phyloP scores from a whole-genome alignment of 2,329 filamentous ascomycete species.

The Aspergillus clavatus region DNA sequence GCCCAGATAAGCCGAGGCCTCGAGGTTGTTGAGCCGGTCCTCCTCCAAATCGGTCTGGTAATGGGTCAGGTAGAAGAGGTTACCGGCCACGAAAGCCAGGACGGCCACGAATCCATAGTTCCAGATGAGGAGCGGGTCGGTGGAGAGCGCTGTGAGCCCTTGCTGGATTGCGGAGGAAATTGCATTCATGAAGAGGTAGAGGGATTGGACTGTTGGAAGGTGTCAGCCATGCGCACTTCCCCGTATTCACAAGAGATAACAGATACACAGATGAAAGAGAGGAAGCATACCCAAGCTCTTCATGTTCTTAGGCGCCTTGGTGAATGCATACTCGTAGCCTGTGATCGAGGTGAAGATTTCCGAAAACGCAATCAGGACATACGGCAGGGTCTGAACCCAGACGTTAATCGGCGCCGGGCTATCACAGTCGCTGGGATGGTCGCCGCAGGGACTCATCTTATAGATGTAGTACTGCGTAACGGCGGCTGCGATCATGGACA shows the following conservation, averaged over 20 bases:
- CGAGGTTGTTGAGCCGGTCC: conserved; percentile 57
- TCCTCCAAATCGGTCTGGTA: conserved; percentile 60
- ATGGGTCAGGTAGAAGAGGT: conserved; percentile 64
- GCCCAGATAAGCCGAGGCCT: conserved; percentile 20
- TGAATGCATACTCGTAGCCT: conserved; percentile 69
- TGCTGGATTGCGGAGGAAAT: conserved; percentile 64
- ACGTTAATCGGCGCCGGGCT: conserved; percentile 59
- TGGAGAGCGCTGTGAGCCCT: conserved; percentile 58
- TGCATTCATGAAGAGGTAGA: conserved; percentile 66
- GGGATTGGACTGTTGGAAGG: conserved; percentile 48
- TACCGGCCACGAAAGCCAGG: conserved; percentile 59
- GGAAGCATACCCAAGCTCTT: conserved; percentile 60
- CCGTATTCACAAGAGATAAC: conserved; percentile 46
- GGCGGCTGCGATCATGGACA: conserved; percentile 48
- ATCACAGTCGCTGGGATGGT: conserved; percentile 47
- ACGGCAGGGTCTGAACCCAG: conserved; percentile 48
- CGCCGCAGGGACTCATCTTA: conserved; percentile 56
- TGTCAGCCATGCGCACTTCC: too few species aligned
- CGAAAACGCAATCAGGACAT: conserved; percentile 51
- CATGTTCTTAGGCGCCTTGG: conserved; percentile 74
- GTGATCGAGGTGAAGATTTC: conserved; percentile 56
- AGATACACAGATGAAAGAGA: conserved; percentile 60
- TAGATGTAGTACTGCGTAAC: conserved; percentile 53
- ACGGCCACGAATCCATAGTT: conserved; percentile 64
- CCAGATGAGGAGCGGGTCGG: conserved; percentile 65